Base-by-base conservation (phyloP, 192 early-diverging fungal species). In the Coemansia interrupta region DNA sequence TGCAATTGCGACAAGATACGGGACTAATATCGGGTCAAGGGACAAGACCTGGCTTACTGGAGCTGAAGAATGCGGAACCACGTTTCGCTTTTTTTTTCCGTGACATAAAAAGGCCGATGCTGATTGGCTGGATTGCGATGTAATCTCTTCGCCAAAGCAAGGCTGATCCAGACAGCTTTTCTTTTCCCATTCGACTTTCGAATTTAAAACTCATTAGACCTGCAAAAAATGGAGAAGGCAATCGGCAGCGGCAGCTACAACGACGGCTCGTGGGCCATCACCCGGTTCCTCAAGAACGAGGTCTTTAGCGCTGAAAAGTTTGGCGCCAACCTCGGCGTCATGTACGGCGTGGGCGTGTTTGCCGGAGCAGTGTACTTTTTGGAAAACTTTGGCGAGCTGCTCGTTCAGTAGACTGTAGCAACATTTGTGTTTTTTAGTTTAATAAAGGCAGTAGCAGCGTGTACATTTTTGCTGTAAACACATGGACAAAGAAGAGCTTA, bases 261-360 rank as follows among this genome's bases (percentile, higher is more conserved):
- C 60, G 66, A 72, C 71, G 60, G 49, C 28, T 66, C 66, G 28
- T 79, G 76, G 76, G 71, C 76, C 10, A 60, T 79, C 30, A 70
- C 66, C 10, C 70, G 76, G 24, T 79, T 79, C 54, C 42, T 79
- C 63, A 61, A 63, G 50, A 60, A 79, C 14, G 76, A 79, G 61
- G 36, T 79, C 30, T 60, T 79, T 45, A 43, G 68, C 66, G 29
- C 76, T 2, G 29, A 60, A 26, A 79, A 73, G 61, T 15, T 73
- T 40, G 52, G 51, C 38, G 54, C 62, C 30, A 79, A 79, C 57
- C 28, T 79, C n/a, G 63, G 64, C 52, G 64, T 79, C 22, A 41
- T 73, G 48, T 79, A 79, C 64, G 76, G 70, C 53, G 76, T 64
- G 5, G 41, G 70, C 52, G 76, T 73, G 42, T 79, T 79, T 63